Base-by-base conservation (phyloP, 331 rosid species). In the Arachis monticola region DNA sequence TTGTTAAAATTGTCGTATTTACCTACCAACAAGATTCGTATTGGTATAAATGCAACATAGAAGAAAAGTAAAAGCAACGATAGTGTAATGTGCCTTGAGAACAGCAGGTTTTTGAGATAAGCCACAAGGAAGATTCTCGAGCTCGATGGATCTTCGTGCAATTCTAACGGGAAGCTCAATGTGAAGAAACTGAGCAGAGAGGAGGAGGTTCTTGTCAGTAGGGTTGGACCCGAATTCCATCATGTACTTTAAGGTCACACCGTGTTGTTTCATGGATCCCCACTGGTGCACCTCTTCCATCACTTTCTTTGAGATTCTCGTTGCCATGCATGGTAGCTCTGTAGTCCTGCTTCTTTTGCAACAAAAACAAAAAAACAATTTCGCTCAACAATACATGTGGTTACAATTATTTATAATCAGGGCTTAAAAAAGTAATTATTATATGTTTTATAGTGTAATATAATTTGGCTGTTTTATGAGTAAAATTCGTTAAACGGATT, bases 211-310 rank as follows among this genome's bases (percentile, higher is more conserved):
- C 35, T 27, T 74, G 2, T 46, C 32, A 31, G 76, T 74, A 4
- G 97, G 91, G 42, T 61, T 64, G 22, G 87, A 89, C 44, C 97
- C 97, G 35, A 91, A 91, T 60, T 91, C 90, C 93, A 87, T 91
- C 97, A 91, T 91, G 77, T 89, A 84, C 80, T 82, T 80, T 84
- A 91, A 83, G 60, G 93, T 87, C 17, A 91, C 95, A 10, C 97
- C 97, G 1, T 85, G 89, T 81, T 86, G 95, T 83, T 78, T 91
- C 90, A 89, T 7, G 61, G 90, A 86, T 1, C 96, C 96, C 91
- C 91, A 91, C 85, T 74, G 79, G 14, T 87, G 87, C 7, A 88
- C 89, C 53, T 90, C 97, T 14, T 87, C 90, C 35, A 85, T 79
- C 84, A 90, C 52, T 40, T 79, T 72, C 88, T 88, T 90, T 10